Conservation (phyloP, 768 basidiomycete species). For the Boletus tomentosulus region DNA sequence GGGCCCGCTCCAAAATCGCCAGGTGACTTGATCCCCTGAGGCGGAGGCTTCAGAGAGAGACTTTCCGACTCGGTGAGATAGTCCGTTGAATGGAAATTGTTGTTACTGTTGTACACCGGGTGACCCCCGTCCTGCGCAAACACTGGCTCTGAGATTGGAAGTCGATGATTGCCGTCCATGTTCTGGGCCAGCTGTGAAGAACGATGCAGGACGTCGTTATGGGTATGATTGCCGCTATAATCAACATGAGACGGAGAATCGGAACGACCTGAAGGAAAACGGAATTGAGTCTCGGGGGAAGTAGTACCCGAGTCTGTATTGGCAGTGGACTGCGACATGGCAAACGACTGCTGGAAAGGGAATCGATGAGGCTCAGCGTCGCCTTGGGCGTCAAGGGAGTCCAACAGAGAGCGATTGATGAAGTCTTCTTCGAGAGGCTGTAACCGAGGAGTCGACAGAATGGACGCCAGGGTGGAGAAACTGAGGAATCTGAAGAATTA, state of each 20-base stretch:
- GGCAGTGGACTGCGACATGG: slow-evolving; percentile 45
- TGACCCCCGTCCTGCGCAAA: slow-evolving; percentile 33
- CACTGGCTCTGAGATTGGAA: slow-evolving; percentile 24
- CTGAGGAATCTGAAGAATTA: slow-evolving; percentile 25
- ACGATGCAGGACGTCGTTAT: slow-evolving; percentile 28
- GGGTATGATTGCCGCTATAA: slow-evolving; percentile 35
- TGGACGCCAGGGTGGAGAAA: slow-evolving; percentile 49
- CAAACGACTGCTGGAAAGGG: slow-evolving; percentile 35
- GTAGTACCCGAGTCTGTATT: slow-evolving; percentile 47
- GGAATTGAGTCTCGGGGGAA: slow-evolving; percentile 55
- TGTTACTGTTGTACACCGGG: slow-evolving; percentile 41
- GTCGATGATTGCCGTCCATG: slow-evolving; percentile 34
- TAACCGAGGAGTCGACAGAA: slow-evolving; percentile 25
- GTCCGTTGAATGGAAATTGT: slow-evolving; percentile 31
- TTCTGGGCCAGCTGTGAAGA: slow-evolving; percentile 24
- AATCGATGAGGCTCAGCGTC: slow-evolving; percentile 64
- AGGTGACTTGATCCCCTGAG: slow-evolving; percentile 25
- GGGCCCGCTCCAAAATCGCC: slow-evolving; percentile 35
- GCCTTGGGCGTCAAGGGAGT: slow-evolving; percentile 78
- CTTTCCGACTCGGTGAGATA: slow-evolving; percentile 32
- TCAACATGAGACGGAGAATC: slow-evolving; percentile 47
- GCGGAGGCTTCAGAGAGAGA: slow-evolving; percentile 31
- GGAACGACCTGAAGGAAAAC: slow-evolving; percentile 44
- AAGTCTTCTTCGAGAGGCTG: slow-evolving; percentile 61
- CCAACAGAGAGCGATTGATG: slow-evolving; percentile 81